Base-by-base conservation (phyloP, 2,329 filamentous ascomycete species). In the Teratosphaeria nubilosa region DNA sequence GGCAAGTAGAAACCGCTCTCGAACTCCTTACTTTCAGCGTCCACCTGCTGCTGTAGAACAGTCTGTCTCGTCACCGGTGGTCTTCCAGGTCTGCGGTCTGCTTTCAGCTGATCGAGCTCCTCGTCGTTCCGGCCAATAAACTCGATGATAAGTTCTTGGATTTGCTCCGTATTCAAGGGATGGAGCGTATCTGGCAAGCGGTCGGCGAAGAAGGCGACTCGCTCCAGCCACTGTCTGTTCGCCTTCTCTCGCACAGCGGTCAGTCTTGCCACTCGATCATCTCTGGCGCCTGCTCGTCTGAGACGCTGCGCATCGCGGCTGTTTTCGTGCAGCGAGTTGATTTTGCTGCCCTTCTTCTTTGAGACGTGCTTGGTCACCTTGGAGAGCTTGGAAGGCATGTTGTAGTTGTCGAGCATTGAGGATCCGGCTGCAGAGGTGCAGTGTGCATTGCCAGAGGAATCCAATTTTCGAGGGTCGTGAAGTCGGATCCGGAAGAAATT, bases 301-400 rank as follows among this genome's bases (percentile, higher is more conserved):
- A 97, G 78, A 55, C 90, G 83, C 69, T 87, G 83, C 3, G 91
- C 88, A 77, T 97, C 90, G 64, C 94, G 82, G 60, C 91, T 96
- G 72, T 90, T 90, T 73, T 91, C 87, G 70, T 97, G 92, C 24
- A 97, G 80, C 13, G 86, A 81, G 31, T 86, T 85, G 53, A 90
- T 81, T 45, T 85, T 84, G 22, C 85, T 84, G 63, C 85, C 84
- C 64, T 87, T 85, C 81, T 96, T 96, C 82, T 96, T 96, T 78
- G 85, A 78, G 63, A 97, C 92, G 63, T 90, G 85, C 77, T 97
- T 97, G 62, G 88, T 84, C 22, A 94, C 88, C 72, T 96, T 97
- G 63, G 84, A 77, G 6, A 96, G 76, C 70, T 85, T 87, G 62
- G 72, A 72, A 14, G 89, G 82, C 91, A 95, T 95, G 25, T 48